Conservation (phyloP, 495 filamentous ascomycete species). For the Penicillium samsonianum region DNA sequence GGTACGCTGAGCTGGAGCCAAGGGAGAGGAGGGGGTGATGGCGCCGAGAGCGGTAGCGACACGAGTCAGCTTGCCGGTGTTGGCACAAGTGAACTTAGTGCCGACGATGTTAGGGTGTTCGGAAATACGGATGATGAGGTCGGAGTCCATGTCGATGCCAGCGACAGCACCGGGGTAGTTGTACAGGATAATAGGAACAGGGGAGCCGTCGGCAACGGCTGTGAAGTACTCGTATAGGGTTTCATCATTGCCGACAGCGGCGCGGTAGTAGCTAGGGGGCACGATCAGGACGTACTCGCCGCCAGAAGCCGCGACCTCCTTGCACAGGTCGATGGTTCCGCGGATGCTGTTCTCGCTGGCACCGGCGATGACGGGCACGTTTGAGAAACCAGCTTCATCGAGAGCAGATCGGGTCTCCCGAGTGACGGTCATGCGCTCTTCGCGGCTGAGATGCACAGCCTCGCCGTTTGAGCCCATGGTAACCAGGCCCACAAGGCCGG, state of each 20-base stretch:
- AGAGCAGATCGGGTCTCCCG: slow-evolving; percentile 78
- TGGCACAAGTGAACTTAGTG: slow-evolving; percentile 90
- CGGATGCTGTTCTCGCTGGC: slow-evolving; percentile 76
- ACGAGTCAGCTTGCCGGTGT: slow-evolving; percentile 83
- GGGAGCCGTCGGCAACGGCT: slow-evolving; percentile 70
- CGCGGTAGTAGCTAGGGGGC: slow-evolving; percentile 82
- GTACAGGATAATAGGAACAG: slow-evolving; percentile 80
- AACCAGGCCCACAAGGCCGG: slow-evolving; percentile 79
- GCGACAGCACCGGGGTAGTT: slow-evolving; percentile 90
- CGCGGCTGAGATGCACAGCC: slow-evolving; percentile 75
- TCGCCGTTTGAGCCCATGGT: slow-evolving; percentile 92
- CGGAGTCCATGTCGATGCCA: slow-evolving; percentile 91
- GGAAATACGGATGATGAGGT: slow-evolving; percentile 78
- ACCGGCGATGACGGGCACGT: slow-evolving; percentile 79
- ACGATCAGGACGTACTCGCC: slow-evolving; percentile 79
- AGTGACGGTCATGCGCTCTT: slow-evolving; percentile 75
- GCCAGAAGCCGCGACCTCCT: slow-evolving; percentile 65
- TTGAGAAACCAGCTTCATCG: slow-evolving; percentile 73
- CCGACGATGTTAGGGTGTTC: slow-evolving; percentile 82
- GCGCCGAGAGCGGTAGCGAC: slow-evolving; percentile 77
- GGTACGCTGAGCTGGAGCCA: slow-evolving; percentile 33
- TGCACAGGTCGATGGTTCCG: slow-evolving; percentile 72
- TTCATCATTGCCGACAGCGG: slow-evolving; percentile 70
- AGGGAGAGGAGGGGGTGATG: slow-evolving; percentile 56
- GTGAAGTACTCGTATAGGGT: slow-evolving; percentile 77